A percentile compares a stretch with the other conserved stretches of the same genome.
phyloP scores from a whole-genome alignment of 1,284 basidiomycete genomes.

The Melampsora larici-populina region DNA sequence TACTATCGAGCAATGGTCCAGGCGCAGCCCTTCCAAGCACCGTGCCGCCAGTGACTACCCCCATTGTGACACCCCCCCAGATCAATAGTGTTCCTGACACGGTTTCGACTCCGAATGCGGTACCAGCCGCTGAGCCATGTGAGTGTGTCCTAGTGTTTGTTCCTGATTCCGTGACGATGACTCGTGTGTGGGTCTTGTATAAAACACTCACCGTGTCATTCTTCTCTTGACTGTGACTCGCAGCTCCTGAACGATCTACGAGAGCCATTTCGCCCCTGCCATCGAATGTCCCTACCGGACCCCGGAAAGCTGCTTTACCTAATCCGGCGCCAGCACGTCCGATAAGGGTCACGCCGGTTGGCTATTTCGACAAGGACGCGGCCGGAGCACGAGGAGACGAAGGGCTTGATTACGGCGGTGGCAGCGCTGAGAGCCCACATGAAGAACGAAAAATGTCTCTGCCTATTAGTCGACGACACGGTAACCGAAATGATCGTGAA shows the following conservation, averaged over 20 bases:
- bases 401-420: constrained; percentile 40
- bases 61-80: constrained; percentile 17
- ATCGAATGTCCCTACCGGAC: constrained; percentile 39
- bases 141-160: not conserved
- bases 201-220: not conserved
- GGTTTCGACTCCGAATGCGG: not conserved
- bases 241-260: constrained; percentile 21
- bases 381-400: constrained; percentile 38
- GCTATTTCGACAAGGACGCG: constrained; percentile 43
- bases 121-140: constrained; percentile 12
- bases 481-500: constrained; percentile 31
- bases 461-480: constrained; percentile 26
- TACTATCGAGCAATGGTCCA: constrained; percentile 3
- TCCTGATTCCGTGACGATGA: not conserved
- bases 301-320: constrained; percentile 15
- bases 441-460: constrained; percentile 34
- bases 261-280: constrained; percentile 36
- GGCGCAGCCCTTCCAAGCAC: not conserved
- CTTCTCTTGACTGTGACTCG: not conserved
- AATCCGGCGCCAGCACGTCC: constrained; percentile 15
- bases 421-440: constrained; percentile 26
- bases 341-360: constrained; percentile 6
- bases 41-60: not conserved
- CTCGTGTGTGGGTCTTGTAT: not conserved
- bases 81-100: not conserved